Base-by-base conservation (phyloP, 2,329 filamentous ascomycete genomes). In the Paecilomyces sp. region DNA sequence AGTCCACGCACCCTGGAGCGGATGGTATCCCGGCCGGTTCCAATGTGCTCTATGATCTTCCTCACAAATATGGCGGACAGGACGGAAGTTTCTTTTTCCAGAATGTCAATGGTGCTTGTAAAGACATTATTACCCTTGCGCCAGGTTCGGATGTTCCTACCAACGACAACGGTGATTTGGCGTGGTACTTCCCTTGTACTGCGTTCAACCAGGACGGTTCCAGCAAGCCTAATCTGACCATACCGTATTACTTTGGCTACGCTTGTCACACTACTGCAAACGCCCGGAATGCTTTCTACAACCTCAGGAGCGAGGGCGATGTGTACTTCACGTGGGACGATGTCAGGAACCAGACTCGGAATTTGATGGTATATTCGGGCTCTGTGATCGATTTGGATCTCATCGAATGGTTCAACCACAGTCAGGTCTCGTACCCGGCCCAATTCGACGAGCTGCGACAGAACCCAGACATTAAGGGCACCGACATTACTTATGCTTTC, bases 1-100 rank as follows among this genome's bases (percentile, higher is more conserved):
- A 75, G 34, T 96, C 92, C 0, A 81, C 83, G 28, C 94, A 99
- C 73, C 91, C 92, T 6, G 83, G 85, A 2, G 94, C 92, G 1
- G 80, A 86, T 63, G 92, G 92, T 36, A 91, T 99, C 65, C 85
- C 89, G 0, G 72, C 79, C 1, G 83, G 82, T 31, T 81, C 89
- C 28, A 97, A 97, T 68, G 87, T 99, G 25, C 80, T 99, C 13
- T 97, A 86, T 70, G 92, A 97, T 71, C 78, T 96, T n/a, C 83
- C 88, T 0, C 84, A 88, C 66, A 90, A 90, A 70, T 86, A 93
- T 67, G 88, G 87, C 58, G 94, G 92, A n/a, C 84, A 90, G 74
- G 95, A 99, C 71, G 93, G 91, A 60, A 97, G 92, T 71, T 99
- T 99, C 73, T 78, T 99, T 70, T 99, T 99, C 77, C 94, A 99